A percentile compares a stretch with the other conserved stretches of the same genome.
These are phyloP conservation scores for Stagonosporopsis vannaccii DNA, from an alignment of 2,329 filamentous ascomycete species.

Conservation along the genomic window DNA sequence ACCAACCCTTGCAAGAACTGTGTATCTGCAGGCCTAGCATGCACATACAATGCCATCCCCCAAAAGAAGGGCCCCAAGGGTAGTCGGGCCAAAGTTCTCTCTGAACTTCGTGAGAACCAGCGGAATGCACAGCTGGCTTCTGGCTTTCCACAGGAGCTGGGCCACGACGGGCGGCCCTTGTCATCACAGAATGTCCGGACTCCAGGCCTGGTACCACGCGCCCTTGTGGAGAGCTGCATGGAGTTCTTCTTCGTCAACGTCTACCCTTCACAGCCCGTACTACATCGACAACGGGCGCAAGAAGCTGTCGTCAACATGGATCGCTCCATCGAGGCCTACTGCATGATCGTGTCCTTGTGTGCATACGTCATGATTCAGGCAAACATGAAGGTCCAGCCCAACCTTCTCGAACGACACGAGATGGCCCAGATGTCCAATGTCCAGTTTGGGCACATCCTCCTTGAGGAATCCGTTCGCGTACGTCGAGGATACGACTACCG, in stretches of 20 bases:
- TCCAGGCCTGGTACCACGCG: constrained; percentile 57
- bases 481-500: constrained; percentile 65
- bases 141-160: constrained; percentile 47
- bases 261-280: constrained; percentile 69
- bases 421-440: constrained; percentile 53
- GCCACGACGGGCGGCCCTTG: constrained; percentile 52
- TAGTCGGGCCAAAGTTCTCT: constrained; percentile 68
- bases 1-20: constrained; percentile 67
- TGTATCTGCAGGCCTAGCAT: constrained; percentile 64
- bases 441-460: constrained; percentile 61
- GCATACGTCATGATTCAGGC: constrained; percentile 60
- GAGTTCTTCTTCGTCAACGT: constrained; percentile 69
- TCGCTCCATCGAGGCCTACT: constrained; percentile 63
- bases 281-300: constrained; percentile 61
- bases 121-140: constrained; percentile 55
- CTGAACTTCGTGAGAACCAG: constrained; percentile 64
- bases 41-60: constrained; percentile 70
- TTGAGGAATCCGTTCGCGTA: constrained; percentile 65
- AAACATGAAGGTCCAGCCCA: constrained; percentile 54
- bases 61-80: constrained; percentile 71
- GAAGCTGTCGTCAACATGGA: constrained; percentile 62
- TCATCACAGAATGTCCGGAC: constrained; percentile 56
- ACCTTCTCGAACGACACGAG: constrained; percentile 56
- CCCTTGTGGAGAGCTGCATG: constrained; percentile 62
- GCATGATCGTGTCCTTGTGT: constrained; percentile 61